A percentile compares a stretch with the other conserved stretches of the same genome.
Evolutionary conservation across 495 filamentous ascomycete genomes (phyloP).

Genomic region (Lepidopterella palustris): DNA sequence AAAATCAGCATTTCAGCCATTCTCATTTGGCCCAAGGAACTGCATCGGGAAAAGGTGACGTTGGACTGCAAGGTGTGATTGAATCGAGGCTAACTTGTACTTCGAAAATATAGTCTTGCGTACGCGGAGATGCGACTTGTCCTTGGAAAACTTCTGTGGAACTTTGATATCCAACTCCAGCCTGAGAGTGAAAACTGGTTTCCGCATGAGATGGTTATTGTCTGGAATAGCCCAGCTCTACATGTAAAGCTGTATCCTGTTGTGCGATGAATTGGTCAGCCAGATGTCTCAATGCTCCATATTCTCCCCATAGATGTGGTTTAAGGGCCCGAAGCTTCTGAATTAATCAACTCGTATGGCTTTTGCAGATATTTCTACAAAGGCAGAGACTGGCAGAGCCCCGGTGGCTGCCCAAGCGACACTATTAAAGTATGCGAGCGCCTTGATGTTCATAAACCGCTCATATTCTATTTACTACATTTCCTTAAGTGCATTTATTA

Average conservation of each 20-base stretch:
- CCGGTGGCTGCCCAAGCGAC: no score
- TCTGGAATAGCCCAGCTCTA: background rate
- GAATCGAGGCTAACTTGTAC: background rate
- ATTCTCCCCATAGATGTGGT: no score
- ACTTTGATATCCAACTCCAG: conserved; percentile 3
- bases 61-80: background rate
- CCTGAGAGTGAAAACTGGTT: background rate
- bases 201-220: background rate
- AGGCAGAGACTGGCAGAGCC: no score
- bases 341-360: no score
- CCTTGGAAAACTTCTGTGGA: background rate
- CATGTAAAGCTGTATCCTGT: background rate
- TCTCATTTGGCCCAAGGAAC: background rate
- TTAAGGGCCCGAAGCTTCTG: no score
- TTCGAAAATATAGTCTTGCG: background rate
- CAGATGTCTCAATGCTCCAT: no score
- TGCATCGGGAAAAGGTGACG: background rate
- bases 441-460: no score
- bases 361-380: no score
- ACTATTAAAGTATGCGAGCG: no score
- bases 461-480: no score
- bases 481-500: no score
- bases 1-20: background rate
- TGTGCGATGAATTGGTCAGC: background rate
- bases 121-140: conserved; percentile 6